Evolutionary conservation across 192 early-diverging fungal species (phyloP), one percentile per base, ranked within the genome.

Genomic region (Podila epigama): DNA sequence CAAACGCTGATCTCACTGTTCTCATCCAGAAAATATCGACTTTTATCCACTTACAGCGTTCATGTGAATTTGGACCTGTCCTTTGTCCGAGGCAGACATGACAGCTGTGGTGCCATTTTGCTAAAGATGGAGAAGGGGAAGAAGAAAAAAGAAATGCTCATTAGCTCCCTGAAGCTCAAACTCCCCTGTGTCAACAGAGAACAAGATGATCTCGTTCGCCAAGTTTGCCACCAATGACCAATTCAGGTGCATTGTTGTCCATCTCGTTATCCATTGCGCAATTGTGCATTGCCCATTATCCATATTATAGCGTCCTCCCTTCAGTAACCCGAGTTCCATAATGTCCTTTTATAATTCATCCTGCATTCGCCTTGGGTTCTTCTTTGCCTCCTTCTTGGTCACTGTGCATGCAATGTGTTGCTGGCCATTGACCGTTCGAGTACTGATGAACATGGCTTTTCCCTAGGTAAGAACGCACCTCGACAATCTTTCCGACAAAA

Each of bases 401-500:
- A n/a, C n/a, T n/a, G n/a, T n/a, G n/a, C n/a, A n/a, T n/a, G n/a
- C n/a, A n/a, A n/a, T n/a, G n/a, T n/a, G n/a, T n/a, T n/a, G n/a
- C 52, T 33, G 25, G 15, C 7, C 54, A 8, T 37, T 11, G 31
- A 4, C 2, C 13, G 22, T 36, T 48, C 20, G 33, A 9, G 20
- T 52, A 9, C 3, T 36, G 22, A 13, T 35, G 5, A 13, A 11
- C 5, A 22, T 22, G 27, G 37, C 6, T 32, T 51, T 20, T 18
- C 8, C 34, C 13, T 18, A 9, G 5, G 55, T 37, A 41, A 1
- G 27, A 52, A 36, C 72, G 50, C 83, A 88, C 87, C 83, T 81
- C 72, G 27, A 82, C 79, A 52, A 88, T 70, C 27, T 81, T 80
- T 28, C 87, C 87, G 54, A 81, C 81, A 51, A 89, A 70, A 51